These are phyloP conservation scores for Penicillium arizonense DNA, from an alignment of 495 filamentous ascomycete species.

Conservation along the genomic window DNA sequence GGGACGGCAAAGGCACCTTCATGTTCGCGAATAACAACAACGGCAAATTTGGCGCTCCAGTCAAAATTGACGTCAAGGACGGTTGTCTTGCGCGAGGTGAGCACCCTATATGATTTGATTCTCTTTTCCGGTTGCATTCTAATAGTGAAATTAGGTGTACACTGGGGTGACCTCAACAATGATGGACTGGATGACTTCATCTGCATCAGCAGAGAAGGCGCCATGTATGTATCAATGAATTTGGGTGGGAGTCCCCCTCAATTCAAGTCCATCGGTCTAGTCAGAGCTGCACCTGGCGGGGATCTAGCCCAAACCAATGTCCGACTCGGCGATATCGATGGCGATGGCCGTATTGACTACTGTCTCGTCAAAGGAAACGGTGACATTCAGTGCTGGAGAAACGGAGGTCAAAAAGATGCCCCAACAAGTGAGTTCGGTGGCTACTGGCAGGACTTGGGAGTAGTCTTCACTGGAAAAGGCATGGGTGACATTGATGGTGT, in stretches of 20 bases:
- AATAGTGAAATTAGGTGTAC: no score
- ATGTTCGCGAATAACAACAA: no score
- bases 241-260: no score
- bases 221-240: conserved; percentile 3
- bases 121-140: no score
- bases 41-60: no score
- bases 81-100: no score
- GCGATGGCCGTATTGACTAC: conserved; percentile 14
- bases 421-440: conserved; percentile 6
- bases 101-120: no score
- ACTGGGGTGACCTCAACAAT: no score
- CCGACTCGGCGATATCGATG: conserved; percentile 5
- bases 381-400: conserved; percentile 18
- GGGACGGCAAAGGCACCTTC: no score
- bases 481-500: conserved; percentile 20
- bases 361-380: conserved; percentile 17
- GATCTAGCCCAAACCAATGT: neutral
- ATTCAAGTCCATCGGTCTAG: no score
- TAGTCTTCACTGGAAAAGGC: conserved; percentile 17
- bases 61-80: no score
- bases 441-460: conserved; percentile 24
- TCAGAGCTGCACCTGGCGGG: neutral
- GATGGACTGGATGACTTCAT: conserved; percentile 28
- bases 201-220: conserved; percentile 18
- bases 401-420: conserved; percentile 18